phyloP scores from a whole-genome alignment of 2,329 filamentous ascomycete species.

The Fusarium solani-melongenae region DNA sequence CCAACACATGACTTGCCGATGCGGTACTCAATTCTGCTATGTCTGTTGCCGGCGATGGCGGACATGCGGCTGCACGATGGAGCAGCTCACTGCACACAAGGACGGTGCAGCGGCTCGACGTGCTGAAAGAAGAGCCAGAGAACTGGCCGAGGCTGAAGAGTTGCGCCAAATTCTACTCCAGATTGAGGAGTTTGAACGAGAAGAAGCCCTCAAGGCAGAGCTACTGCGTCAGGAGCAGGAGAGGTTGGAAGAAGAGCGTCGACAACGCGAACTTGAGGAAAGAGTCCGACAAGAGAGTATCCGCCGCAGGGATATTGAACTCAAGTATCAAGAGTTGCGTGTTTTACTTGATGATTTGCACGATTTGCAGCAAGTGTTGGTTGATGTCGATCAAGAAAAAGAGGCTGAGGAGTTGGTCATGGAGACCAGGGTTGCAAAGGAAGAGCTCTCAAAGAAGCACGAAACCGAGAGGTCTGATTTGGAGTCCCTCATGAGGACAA shows the following conservation, averaged over 20 bases:
- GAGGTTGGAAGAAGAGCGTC: conserved; percentile 50
- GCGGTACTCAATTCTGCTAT: conserved; percentile 86
- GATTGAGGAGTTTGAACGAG: conserved; percentile 61
- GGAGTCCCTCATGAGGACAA: conserved; percentile 36
- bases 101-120: conserved; percentile 49
- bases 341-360: conserved; percentile 53
- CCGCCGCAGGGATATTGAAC: conserved; percentile 52
- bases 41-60: conserved; percentile 79
- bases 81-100: conserved; percentile 57
- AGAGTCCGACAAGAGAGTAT: conserved; percentile 53
- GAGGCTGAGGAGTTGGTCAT: conserved; percentile 44
- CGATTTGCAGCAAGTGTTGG: conserved; percentile 53
- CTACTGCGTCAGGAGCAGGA: conserved; percentile 52
- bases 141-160: conserved; percentile 50
- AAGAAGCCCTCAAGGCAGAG: conserved; percentile 56
- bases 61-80: conserved; percentile 73
- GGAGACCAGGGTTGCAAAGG: conserved; percentile 39
- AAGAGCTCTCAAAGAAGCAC: conserved; percentile 49
- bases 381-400: conserved; percentile 53
- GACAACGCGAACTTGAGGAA: conserved; percentile 52
- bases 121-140: conserved; percentile 45
- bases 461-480: conserved; percentile 47
- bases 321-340: conserved; percentile 53
- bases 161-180: conserved; percentile 54
- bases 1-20: conserved; percentile 89